phyloP scores from a whole-genome alignment of 129 eudicot genomes.

The Erigeron canadensis region DNA sequence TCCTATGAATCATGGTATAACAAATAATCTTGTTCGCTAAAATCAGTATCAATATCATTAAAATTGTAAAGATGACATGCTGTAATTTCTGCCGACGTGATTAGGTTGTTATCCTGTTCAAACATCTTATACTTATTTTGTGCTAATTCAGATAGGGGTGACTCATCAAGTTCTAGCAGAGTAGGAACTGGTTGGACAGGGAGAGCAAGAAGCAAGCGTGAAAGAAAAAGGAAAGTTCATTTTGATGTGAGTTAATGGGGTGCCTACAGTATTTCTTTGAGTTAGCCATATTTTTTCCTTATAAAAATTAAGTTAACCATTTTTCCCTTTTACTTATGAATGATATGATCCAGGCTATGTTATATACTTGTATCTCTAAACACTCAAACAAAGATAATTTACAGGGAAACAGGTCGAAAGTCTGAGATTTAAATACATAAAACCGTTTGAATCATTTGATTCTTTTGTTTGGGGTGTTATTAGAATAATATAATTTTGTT shows the following conservation, averaged over 20 bases:
- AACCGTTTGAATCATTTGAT: not conserved
- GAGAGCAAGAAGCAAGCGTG: conserved; percentile 49
- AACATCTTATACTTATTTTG: conserved; percentile 17
- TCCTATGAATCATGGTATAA: not conserved
- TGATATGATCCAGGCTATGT: no score
- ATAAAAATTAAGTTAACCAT: no score
- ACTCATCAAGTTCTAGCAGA: conserved; percentile 43
- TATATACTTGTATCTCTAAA: no score
- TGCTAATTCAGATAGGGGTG: conserved; percentile 32
- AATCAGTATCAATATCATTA: not conserved
- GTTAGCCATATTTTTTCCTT: not conserved
- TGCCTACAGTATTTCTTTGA: conserved; percentile 6
- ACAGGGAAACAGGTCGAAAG: no score
- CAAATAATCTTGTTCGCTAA: not conserved
- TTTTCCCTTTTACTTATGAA: no score
- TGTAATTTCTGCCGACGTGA: not conserved
- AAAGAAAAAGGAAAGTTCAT: conserved; percentile 49
- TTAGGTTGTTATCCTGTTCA: not conserved
- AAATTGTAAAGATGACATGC: not conserved
- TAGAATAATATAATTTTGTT: no score
- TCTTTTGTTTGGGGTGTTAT: not conserved
- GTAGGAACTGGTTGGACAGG: conserved; percentile 27
- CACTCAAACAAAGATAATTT: no score
- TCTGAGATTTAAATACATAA: not conserved
- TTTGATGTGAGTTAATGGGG: conserved; percentile 50